phyloP scores from a whole-genome alignment of 352 stramenopile genomes.

The Globisporangium takayamanum region DNA sequence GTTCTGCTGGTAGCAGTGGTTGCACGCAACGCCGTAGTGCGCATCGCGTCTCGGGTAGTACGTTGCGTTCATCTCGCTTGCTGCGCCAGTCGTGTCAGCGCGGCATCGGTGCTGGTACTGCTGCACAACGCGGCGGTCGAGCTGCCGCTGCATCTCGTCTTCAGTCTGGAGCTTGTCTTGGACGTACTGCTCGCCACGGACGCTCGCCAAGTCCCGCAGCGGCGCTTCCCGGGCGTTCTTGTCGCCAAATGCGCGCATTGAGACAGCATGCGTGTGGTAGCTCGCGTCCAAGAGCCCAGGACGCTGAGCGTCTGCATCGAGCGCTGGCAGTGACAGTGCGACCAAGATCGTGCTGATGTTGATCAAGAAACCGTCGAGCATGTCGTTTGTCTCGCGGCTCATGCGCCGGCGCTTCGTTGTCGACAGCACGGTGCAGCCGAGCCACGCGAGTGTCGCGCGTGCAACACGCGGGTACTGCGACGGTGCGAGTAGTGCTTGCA shows the following conservation, averaged over 20 bases:
- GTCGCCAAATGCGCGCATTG: slow-evolving; percentile 39
- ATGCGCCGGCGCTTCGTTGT: slow-evolving; percentile 40
- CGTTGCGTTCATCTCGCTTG: slow-evolving; percentile 1
- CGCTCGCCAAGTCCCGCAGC: slow-evolving; percentile 10
- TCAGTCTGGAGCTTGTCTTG: not conserved
- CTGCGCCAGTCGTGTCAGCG: not conserved
- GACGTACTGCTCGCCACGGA: slow-evolving; percentile 12
- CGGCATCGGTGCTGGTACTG: slow-evolving; percentile 13
- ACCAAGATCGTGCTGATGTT: slow-evolving; percentile 56
- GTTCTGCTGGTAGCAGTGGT: slow-evolving; percentile 55
- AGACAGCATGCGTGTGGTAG: slow-evolving; percentile 44
- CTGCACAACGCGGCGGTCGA: slow-evolving; percentile 21
- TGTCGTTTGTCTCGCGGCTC: slow-evolving; percentile 40
- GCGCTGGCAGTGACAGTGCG: slow-evolving; percentile 26
- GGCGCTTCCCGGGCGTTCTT: slow-evolving; percentile 15
- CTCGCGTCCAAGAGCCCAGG: slow-evolving; percentile 28
- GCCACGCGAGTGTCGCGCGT: slow-evolving; percentile 54
- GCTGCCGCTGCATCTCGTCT: slow-evolving; percentile 19
- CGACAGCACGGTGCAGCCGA: slow-evolving; percentile 37
- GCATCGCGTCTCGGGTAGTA: slow-evolving; percentile 50
- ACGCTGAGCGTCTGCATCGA: slow-evolving; percentile 21
- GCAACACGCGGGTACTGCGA: slow-evolving; percentile 42
- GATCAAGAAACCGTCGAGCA: slow-evolving; percentile 60
- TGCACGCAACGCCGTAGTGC: slow-evolving; percentile 66
- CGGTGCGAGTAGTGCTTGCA: slow-evolving; percentile 25